A percentile compares a stretch with the other conserved stretches of the same genome.
Conservation (phyloP, 2,329 filamentous ascomycete genomes). For the Lasiodiplodia citricola region DNA sequence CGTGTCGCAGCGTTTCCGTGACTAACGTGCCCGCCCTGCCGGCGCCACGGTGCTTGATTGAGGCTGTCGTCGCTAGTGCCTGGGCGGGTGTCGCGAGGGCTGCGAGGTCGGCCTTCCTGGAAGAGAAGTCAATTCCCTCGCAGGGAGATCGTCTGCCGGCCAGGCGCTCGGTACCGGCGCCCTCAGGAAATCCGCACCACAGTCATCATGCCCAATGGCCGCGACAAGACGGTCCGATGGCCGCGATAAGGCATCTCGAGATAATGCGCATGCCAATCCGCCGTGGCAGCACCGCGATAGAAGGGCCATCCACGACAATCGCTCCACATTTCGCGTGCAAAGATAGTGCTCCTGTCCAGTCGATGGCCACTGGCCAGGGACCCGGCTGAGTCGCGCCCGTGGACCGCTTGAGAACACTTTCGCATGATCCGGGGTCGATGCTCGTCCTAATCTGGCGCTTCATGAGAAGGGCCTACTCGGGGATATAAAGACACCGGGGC, state of each 20-base stretch:
- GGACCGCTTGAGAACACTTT: neutral
- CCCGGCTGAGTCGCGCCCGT: conserved; percentile 19
- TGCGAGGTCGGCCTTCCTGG: conserved; percentile 27
- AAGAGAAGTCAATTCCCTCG: conserved; percentile 28
- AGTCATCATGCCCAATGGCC: conserved; percentile 21
- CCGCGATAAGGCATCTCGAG: conserved; percentile 26
- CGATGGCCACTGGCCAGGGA: conserved; percentile 14
- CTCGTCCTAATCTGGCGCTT: conserved; percentile 15
- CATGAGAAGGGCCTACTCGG: conserved; percentile 9
- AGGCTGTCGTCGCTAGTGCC: conserved; percentile 21
- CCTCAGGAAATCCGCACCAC: conserved; percentile 26
- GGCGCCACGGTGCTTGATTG: conserved; percentile 14
- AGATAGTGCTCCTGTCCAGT: conserved; percentile 23
- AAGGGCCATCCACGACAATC: conserved; percentile 4
- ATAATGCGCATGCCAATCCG: conserved; percentile 25
- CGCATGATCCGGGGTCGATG: conserved; percentile 21
- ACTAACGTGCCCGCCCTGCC: conserved; percentile 19
- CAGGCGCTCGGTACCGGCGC: conserved; percentile 14
- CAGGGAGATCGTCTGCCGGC: conserved; percentile 21
- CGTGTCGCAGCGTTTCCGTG: conserved; percentile 22
- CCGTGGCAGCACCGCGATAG: conserved; percentile 22
- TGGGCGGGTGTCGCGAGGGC: conserved; percentile 18
- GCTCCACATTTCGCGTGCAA: conserved; percentile 24
- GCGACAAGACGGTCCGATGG: conserved; percentile 22
- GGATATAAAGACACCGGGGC: conserved; percentile 18